Evolutionary conservation across 2,329 filamentous ascomycete species (phyloP).

Genomic region (Reticulascus tulasneorum): DNA sequence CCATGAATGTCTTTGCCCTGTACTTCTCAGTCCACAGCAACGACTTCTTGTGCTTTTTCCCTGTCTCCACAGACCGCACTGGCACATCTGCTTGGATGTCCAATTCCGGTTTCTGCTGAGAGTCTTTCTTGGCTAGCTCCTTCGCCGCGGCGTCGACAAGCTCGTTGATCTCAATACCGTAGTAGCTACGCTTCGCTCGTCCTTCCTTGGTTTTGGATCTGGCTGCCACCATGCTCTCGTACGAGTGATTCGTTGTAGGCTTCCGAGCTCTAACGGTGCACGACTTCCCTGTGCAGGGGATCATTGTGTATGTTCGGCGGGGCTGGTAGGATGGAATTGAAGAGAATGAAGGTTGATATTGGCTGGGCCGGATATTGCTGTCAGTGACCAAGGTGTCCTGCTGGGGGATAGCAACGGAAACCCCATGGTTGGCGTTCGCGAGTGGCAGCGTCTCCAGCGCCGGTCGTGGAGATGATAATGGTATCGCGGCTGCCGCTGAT

Average conservation of each 20-base stretch:
- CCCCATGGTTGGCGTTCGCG: background rate
- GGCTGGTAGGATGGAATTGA: constrained; percentile 16
- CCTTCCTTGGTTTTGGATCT: constrained; percentile 64
- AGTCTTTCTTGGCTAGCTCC: constrained; percentile 41
- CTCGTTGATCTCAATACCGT: constrained; percentile 86
- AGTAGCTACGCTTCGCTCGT: constrained; percentile 72
- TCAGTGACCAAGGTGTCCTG: too few species aligned
- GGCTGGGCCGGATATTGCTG: too few species aligned
- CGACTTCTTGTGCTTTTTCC: constrained; percentile 43
- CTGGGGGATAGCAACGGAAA: background rate
- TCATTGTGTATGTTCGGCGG: constrained; percentile 34
- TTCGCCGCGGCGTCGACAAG: constrained; percentile 69
- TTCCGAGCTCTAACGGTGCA: constrained; percentile 54
- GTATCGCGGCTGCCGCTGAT: too few species aligned
- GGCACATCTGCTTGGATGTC: constrained; percentile 29
- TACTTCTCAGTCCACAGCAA: constrained; percentile 97
- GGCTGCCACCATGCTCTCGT: constrained; percentile 64
- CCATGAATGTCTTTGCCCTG: constrained; percentile 83
- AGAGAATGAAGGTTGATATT: constrained; percentile 22
- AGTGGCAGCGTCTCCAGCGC: constrained; percentile 3
- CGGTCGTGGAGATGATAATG: too few species aligned
- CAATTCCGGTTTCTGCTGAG: constrained; percentile 18
- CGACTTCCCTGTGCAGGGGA: constrained; percentile 55
- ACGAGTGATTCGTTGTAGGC: constrained; percentile 44
- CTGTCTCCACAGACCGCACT: constrained; percentile 38